Conservation (phyloP, 2,329 filamentous ascomycete species). For the Aspergillus terreus region DNA sequence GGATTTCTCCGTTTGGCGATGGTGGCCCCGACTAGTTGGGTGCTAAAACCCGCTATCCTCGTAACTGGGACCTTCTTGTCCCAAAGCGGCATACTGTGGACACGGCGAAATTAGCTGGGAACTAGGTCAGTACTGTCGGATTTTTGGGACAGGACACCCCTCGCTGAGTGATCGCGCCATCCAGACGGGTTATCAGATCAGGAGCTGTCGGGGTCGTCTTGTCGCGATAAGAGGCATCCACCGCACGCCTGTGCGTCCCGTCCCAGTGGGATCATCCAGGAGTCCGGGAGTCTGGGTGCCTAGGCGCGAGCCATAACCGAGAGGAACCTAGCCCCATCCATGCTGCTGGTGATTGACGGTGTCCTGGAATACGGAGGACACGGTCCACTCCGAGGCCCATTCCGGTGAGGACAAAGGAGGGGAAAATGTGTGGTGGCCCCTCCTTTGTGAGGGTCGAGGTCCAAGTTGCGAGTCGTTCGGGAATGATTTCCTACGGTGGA, state of each 20-base stretch:
- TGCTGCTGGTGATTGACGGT: too few species aligned
- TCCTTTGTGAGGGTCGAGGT: not conserved
- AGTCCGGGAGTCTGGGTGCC: not conserved
- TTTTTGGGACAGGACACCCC: too few species aligned
- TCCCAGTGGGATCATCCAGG: constrained; percentile 1
- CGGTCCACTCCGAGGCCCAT: too few species aligned
- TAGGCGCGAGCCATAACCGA: not conserved
- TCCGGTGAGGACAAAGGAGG: too few species aligned
- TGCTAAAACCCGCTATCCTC: constrained; percentile 5
- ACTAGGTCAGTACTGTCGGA: too few species aligned
- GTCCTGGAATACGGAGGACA: too few species aligned
- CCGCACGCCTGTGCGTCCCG: not conserved
- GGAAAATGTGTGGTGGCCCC: not conserved
- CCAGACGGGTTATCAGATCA: not conserved
- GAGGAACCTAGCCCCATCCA: not conserved
- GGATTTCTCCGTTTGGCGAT: not conserved
- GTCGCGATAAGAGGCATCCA: not conserved
- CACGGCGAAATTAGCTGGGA: too few species aligned
- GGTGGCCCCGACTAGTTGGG: not conserved
- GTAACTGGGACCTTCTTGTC: constrained; percentile 2
- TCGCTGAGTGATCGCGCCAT: too few species aligned
- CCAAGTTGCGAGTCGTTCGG: not conserved
- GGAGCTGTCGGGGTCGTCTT: not conserved
- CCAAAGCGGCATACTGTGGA: not conserved
- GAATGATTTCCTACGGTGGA: not conserved